Evolutionary conservation across 2,329 filamentous ascomycete genomes (phyloP), one percentile per base, ranked within the genome.

Genomic region (Clarireedia homoeocarpa): DNA sequence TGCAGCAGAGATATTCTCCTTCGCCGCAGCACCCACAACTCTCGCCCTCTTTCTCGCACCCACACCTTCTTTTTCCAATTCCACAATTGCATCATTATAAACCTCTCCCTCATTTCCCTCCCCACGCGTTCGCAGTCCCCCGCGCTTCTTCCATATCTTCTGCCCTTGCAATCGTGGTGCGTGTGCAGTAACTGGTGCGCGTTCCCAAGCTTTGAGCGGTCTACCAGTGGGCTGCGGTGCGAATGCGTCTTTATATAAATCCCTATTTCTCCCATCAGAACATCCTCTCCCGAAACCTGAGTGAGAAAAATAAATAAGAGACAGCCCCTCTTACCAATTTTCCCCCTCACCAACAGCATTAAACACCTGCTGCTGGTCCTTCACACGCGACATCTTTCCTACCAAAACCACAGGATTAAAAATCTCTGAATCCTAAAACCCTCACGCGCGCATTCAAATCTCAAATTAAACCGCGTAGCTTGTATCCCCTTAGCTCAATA

Each of bases 11-110:
- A 68, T 73, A 38, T 63, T 64, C 10, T 70, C 67, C 57, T 72
- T 67, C 45, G 69, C 59, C 24, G 45, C 63, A 15, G 56, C 57
- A 20, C 51, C 51, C 6, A 58, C 50, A 12, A 59, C 62, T n/a
- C 70, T 67, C 20, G 55, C 48, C 55, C 65, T 69, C 60, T 76
- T 76, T 34, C 73, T 66, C 23, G 67, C 42, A 0, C 67, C 69
- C 2, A 54, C 48, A 2, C 71, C 70, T 23, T 69, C 67, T 24
- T 62, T 66, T 15, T 68, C 64, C 5, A 75, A 63, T 58, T 75
- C 73, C 12, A 42, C 42, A 48, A 65, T 59, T 3, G 60, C 60
- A 34, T 58, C 57, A 12, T 61, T 56, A 15, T 59, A 44, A 42
- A 62, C 65, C 53, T 65, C 3, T 10, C 27, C 27, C 27, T 10